These are phyloP conservation scores for Apiospora pterosperma DNA, from an alignment of 2,329 filamentous ascomycete species.

Conservation along the genomic window DNA sequence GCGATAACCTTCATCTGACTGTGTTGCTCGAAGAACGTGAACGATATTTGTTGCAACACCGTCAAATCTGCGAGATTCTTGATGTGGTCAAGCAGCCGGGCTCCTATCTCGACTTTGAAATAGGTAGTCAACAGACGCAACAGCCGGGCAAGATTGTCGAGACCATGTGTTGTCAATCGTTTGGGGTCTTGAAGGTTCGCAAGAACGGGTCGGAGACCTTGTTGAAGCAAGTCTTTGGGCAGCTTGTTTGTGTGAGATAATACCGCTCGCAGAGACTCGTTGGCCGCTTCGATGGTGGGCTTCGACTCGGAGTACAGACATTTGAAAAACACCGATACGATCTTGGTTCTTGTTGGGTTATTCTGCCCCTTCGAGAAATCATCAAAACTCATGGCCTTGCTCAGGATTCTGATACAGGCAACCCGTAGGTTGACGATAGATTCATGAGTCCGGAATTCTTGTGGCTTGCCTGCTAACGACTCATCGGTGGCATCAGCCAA, in stretches of 20 bases:
- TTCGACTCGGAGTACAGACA: slow-evolving; percentile 90
- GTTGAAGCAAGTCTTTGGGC: slow-evolving; percentile 92
- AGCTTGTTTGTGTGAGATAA: slow-evolving; percentile 86
- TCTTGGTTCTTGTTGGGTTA: slow-evolving; percentile 63
- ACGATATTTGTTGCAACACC: slow-evolving; percentile 84
- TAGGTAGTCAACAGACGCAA: slow-evolving; percentile 93
- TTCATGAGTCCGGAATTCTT: slow-evolving; percentile 93
- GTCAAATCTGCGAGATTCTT: slow-evolving; percentile 81
- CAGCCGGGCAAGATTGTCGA: slow-evolving; percentile 87
- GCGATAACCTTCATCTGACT: slow-evolving; percentile 91
- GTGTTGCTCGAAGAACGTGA: slow-evolving; percentile 91
- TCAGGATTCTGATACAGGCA: slow-evolving; percentile 88
- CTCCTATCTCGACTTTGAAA: slow-evolving; percentile 97
- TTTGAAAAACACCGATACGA: slow-evolving; percentile 97
- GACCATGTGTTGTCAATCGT: slow-evolving; percentile 79
- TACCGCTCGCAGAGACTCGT: slow-evolving; percentile 83
- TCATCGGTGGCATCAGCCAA: slow-evolving; percentile 94
- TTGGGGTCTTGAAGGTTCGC: slow-evolving; percentile 95
- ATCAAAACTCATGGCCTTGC: slow-evolving; percentile 88
- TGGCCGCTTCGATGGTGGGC: slow-evolving; percentile 90
- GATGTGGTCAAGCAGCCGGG: slow-evolving; percentile 89
- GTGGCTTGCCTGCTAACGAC: slow-evolving; percentile 84
- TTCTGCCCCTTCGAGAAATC: slow-evolving; percentile 79
- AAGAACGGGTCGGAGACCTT: slow-evolving; percentile 89
- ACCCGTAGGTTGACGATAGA: slow-evolving; percentile 89